Evolutionary conservation across 2,329 filamentous ascomycete species (phyloP), one percentile per base, ranked within the genome.

Genomic region (Fusarium mundagurra): DNA sequence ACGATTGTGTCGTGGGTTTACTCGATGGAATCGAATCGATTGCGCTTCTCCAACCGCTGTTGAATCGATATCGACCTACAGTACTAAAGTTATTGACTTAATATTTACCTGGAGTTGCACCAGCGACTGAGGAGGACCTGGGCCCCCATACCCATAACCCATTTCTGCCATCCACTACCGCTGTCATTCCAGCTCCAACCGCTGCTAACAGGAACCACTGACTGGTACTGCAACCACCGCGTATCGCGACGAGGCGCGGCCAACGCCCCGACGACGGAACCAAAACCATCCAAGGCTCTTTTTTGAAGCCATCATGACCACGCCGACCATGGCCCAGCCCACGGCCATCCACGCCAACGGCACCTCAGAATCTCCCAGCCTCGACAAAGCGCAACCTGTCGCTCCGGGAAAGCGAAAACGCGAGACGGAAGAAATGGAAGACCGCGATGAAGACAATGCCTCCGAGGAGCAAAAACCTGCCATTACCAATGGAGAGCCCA

Each of bases 331-430:
- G 85, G 82, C 84, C 77, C 84, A 86, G 79, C 81, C 84, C 60
- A 78, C 82, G 67, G 78, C 80, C 58, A 78, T 79, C 58, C 80
- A 82, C 71, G 76, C 79, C 64, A 87, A 87, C 80, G 86, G 86
- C 76, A 80, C 82, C 62, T 77, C 82, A 61, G 83, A 81, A 70
- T 82, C 83, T 31, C 76, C 76, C 55, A 79, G 78, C 53, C 75
- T 77, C 55, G 80, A 81, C 43, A 74, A 79, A 67, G 77, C 76
- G 50, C 80, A 80, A 60, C 76, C 81, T 58, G 78, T 80, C 61
- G 76, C 84, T 39, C 81, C 85, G 33, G 83, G 83, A 66, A 91
- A 91, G 84, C 85, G 89, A 81, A 91, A 91, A 83, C 89, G 89
- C 85, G 88, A 90, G 77, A 81, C 82, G 57, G 64, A 51, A 29